Conservation (phyloP, 805 yeast species). For the Grigorovia yakushimaensis region DNA sequence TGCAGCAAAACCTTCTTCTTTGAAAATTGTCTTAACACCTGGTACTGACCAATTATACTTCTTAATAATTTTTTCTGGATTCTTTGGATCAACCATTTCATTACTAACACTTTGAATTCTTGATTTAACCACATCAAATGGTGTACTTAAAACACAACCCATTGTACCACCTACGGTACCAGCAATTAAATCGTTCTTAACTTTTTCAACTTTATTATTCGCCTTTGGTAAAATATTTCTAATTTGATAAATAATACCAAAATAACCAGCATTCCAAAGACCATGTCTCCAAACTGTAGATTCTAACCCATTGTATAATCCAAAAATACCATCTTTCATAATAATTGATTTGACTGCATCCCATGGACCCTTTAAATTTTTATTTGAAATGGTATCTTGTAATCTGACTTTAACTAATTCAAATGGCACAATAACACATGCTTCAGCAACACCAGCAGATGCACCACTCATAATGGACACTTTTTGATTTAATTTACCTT, state of each 20-base stretch:
- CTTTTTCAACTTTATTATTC: slow-evolving; percentile 58
- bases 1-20: slow-evolving; percentile 86
- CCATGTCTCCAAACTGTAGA: slow-evolving; percentile 97
- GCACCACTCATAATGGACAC: slow-evolving; percentile 91
- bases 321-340: slow-evolving; percentile 64
- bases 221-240: slow-evolving; percentile 73
- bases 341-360: slow-evolving; percentile 73
- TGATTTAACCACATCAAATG: slow-evolving; percentile 95
- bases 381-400: slow-evolving; percentile 78
- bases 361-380: slow-evolving; percentile 55
- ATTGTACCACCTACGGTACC: slow-evolving; percentile 96
- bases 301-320: slow-evolving; percentile 90
- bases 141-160: slow-evolving; percentile 93
- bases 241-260: slow-evolving; percentile 87
- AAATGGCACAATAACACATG: slow-evolving; percentile 95
- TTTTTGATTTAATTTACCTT: slow-evolving; percentile 55
- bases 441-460: slow-evolving; percentile 95
- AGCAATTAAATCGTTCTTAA: slow-evolving; percentile 76
- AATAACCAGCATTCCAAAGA: slow-evolving; percentile 96
- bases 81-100: slow-evolving; percentile 36
- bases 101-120: slow-evolving; percentile 62
- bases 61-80: slow-evolving; percentile 55
- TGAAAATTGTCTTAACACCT: slow-evolving; percentile 55
- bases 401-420: slow-evolving; percentile 91
- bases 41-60: slow-evolving; percentile 92